phyloP scores from a whole-genome alignment of 495 filamentous ascomycete species.

The Clavariopsis aquatica region DNA sequence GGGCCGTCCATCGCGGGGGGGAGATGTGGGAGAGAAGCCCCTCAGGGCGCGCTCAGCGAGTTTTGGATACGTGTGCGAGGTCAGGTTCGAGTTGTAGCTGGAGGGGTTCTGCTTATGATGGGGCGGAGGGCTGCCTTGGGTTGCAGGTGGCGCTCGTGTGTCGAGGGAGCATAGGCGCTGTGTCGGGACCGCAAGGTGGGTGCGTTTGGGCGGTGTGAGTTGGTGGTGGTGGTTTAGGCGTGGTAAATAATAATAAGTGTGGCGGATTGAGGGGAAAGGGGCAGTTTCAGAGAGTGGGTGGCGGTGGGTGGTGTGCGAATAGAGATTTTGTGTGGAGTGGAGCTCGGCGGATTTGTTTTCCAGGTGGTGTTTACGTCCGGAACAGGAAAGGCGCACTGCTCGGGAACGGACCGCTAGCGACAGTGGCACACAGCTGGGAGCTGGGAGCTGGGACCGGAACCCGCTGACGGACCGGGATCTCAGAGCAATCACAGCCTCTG shows the following conservation, averaged over 20 bases:
- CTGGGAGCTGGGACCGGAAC: not conserved
- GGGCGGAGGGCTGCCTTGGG: not conserved
- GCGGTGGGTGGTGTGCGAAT: not conserved
- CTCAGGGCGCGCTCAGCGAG: constrained; percentile 9
- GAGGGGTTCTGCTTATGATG: constrained; percentile 6
- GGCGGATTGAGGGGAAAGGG: not conserved
- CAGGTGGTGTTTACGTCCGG: not conserved
- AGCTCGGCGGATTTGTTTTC: not conserved
- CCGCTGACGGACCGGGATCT: not conserved
- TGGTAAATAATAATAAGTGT: not conserved
- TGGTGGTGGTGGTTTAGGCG: not conserved
- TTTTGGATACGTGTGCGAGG: not conserved
- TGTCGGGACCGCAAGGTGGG: not conserved
- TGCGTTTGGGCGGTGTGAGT: not conserved
- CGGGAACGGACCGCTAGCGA: not conserved
- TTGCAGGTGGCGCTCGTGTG: constrained; percentile 22
- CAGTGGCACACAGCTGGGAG: not conserved
- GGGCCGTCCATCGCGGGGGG: constrained; percentile 39
- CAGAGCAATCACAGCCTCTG: not conserved
- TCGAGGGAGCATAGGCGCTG: constrained; percentile 30
- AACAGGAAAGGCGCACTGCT: too few species aligned
- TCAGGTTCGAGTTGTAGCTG: not conserved
- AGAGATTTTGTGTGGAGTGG: not conserved
- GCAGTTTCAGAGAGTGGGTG: not conserved
- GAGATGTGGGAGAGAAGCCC: constrained; percentile 12